Conservation (phyloP, 1,284 basidiomycete species). For the Ganoderma lucidum region DNA sequence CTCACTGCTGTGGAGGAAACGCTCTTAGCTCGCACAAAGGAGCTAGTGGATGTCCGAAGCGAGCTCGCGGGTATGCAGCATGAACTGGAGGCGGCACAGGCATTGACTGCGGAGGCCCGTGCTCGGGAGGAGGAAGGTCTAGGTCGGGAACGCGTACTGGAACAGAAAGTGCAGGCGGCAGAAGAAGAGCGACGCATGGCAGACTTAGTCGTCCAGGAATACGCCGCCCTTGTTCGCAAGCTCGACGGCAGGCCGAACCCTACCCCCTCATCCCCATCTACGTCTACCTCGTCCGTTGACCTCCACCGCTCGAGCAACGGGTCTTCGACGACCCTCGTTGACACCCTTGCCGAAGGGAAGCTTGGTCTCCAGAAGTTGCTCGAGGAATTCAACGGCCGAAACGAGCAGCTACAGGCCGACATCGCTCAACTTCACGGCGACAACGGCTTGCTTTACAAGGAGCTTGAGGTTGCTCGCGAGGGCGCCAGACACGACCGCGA, state of each 20-base stretch:
- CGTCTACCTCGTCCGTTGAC: conserved; percentile 29
- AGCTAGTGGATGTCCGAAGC: conserved; percentile 51
- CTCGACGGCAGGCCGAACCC: conserved; percentile 55
- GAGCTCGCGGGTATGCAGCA: conserved; percentile 53
- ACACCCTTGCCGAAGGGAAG: conserved; percentile 57
- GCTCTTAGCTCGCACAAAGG: conserved; percentile 57
- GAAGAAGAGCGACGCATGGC: conserved; percentile 68
- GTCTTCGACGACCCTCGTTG: conserved; percentile 45
- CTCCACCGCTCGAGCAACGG: conserved; percentile 21
- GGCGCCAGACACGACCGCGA: conserved; percentile 50
- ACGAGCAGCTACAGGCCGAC: conserved; percentile 54
- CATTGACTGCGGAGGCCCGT: conserved; percentile 56
- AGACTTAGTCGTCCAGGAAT: conserved; percentile 71
- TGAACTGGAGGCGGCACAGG: conserved; percentile 59
- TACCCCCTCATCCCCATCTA: conserved; percentile 24
- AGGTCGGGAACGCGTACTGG: conserved; percentile 54
- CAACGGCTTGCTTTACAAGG: conserved; percentile 50
- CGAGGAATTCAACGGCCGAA: conserved; percentile 57
- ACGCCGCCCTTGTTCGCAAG: conserved; percentile 71
- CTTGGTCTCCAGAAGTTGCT: conserved; percentile 57
- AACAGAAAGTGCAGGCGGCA: conserved; percentile 49
- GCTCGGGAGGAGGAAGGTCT: conserved; percentile 60
- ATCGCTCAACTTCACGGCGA: conserved; percentile 55
- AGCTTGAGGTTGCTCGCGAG: conserved; percentile 57
- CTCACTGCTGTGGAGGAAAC: conserved; percentile 63